A percentile compares a stretch with the other conserved stretches of the same genome.
phyloP scores from a whole-genome alignment of 2,329 filamentous ascomycete genomes.

The Pestalotiopsis sp. region DNA sequence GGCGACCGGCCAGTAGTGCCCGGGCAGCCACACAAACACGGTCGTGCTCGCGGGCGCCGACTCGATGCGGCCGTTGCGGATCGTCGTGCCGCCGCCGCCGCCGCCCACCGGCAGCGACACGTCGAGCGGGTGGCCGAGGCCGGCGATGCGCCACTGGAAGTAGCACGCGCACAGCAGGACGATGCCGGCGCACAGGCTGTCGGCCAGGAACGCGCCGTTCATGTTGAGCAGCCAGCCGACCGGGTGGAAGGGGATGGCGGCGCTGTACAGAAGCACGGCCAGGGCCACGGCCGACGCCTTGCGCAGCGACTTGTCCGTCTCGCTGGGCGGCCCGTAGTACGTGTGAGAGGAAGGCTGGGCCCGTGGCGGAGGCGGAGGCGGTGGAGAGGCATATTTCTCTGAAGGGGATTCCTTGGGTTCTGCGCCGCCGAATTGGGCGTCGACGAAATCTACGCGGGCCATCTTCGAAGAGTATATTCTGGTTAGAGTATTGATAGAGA shows the following conservation, averaged over 20 bases:
- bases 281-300: conserved; percentile 19
- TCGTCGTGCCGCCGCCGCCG: background rate
- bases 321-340: conserved; percentile 12
- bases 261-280: conserved; percentile 22
- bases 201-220: conserved; percentile 43
- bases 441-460: conserved; percentile 1
- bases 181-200: conserved; percentile 44
- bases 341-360: background rate
- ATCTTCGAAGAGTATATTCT: background rate
- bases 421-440: background rate
- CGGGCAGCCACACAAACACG: conserved; percentile 21
- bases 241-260: conserved; percentile 23
- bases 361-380: background rate
- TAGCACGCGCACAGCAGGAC: conserved; percentile 37
- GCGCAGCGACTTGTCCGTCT: conserved; percentile 12
- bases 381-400: background rate
- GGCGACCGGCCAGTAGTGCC: conserved; percentile 23
- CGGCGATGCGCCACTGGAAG: conserved; percentile 23
- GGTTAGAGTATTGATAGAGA: background rate
- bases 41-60: conserved; percentile 3
- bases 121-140: conserved; percentile 16
- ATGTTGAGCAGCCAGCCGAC: conserved; percentile 18
- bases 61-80: conserved; percentile 21
- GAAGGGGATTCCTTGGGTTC: background rate
- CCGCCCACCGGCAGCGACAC: conserved; percentile 15